Conservation (phyloP, 495 filamentous ascomycete genomes). For the Tuber umbilicatum region DNA sequence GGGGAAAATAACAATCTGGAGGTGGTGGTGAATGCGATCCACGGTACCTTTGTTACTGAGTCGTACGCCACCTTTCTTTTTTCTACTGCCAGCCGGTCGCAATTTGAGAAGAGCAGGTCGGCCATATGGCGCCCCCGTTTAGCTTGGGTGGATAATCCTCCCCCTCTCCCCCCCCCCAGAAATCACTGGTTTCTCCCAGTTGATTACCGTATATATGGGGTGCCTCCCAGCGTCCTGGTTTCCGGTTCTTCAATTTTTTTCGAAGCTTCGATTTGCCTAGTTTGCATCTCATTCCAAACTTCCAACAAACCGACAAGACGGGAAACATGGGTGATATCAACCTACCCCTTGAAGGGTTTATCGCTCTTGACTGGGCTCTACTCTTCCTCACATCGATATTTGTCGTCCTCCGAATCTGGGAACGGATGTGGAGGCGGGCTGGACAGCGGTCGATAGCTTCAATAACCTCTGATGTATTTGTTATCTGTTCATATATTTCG, state of each 20-base stretch:
- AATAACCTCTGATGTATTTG: constrained; percentile 40
- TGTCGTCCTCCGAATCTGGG: constrained; percentile 40
- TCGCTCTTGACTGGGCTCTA: constrained; percentile 42
- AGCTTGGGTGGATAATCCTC: background rate
- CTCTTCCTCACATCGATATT: constrained; percentile 42
- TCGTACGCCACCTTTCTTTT: background rate
- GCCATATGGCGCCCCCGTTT: background rate
- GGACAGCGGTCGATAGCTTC: constrained; percentile 9
- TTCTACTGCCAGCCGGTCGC: background rate
- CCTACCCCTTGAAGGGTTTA: constrained; percentile 38
- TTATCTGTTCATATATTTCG: constrained; percentile 42
- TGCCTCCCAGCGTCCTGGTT: background rate
- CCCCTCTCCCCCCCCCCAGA: background rate
- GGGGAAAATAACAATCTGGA: background rate
- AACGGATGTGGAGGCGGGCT: constrained; percentile 22
- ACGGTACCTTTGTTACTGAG: background rate
- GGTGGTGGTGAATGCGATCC: background rate
- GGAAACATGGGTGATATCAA: background rate
- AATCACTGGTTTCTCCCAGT: background rate
- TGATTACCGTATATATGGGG: background rate
- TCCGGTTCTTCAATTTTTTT: background rate
- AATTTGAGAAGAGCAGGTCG: background rate
- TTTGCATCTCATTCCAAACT: background rate
- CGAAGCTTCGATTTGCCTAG: background rate
- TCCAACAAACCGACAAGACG: background rate